These are phyloP conservation scores for Cydonia oblonga DNA, from an alignment of 331 rosid genomes.

Conservation along the genomic window DNA sequence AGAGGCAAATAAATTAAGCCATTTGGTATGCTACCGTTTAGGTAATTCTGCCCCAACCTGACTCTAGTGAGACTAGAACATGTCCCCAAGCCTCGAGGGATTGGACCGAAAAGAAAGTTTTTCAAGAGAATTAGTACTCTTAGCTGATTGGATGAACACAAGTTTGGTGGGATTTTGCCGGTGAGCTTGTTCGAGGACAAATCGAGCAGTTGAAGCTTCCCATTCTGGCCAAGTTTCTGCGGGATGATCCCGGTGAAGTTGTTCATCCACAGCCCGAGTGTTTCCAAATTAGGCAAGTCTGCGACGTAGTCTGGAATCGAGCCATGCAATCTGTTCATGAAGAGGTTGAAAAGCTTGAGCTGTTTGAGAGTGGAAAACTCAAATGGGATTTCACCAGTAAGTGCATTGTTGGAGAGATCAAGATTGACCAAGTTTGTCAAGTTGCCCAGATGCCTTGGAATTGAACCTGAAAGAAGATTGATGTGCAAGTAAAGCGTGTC, in stretches of 20 bases:
- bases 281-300: slow-evolving; percentile 42
- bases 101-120: slow-evolving; percentile 68
- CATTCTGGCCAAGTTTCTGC: slow-evolving; percentile 51
- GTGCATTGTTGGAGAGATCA: slow-evolving; percentile 68
- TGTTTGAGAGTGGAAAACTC: slow-evolving; percentile 47
- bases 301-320: slow-evolving; percentile 71
- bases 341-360: slow-evolving; percentile 65
- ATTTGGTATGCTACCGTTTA: slow-evolving; percentile 66
- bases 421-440: slow-evolving; percentile 42
- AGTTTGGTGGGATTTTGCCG: slow-evolving; percentile 51
- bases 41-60: slow-evolving; percentile 61
- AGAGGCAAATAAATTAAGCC: slow-evolving; percentile 68
- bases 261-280: slow-evolving; percentile 70
- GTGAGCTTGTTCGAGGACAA: slow-evolving; percentile 91
- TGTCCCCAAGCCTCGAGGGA: slow-evolving; percentile 54
- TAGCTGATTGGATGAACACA: slow-evolving; percentile 58
- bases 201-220: slow-evolving; percentile 55
- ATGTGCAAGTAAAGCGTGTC: slow-evolving; percentile 63
- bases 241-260: slow-evolving; percentile 85
- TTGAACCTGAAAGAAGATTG: slow-evolving; percentile 59
- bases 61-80: slow-evolving; percentile 65
- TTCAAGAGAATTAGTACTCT: slow-evolving; percentile 50
- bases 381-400: slow-evolving; percentile 66
- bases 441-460: slow-evolving; percentile 62
- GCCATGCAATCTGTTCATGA: slow-evolving; percentile 73